Base-by-base conservation (phyloP, 768 basidiomycete genomes). In the Tricholoma flavovirens region DNA sequence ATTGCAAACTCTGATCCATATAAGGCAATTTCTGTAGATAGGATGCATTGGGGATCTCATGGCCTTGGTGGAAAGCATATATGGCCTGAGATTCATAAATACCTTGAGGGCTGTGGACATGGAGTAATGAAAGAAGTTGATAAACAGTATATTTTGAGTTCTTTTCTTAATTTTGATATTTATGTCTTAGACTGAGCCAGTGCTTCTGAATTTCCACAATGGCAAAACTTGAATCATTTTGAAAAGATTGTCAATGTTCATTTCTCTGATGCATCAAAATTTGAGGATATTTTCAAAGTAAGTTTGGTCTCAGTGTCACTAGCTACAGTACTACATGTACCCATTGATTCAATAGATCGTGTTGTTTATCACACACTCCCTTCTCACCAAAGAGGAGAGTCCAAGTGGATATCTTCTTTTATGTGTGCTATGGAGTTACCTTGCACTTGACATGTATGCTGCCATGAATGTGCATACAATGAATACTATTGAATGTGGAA, bases 21-120 rank as follows among this genome's bases (percentile, higher is more conserved):
- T 52, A 19, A 46, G 6, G 67, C 71, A n/a, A 29, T 71, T 6
- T 73, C 71, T 6, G 76, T 69, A 49, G 75, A 79, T 59, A 63
- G 60, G 2, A 63, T 77, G 22, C 77, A 78, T 58, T 61, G 57
- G n/a, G 61, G 71, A 53, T 55, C 67, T 36, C 46, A 43, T 22
- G 76, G 76, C 5, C 21, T 75, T 4, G 66, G 62, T 56, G 67
- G 67, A 0, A 62, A 69, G 35, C 75, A 75, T 49, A 30, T 77
- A 1, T 67, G 66, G 29, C 33, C n/a, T 7, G 53, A 67, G 24
- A 3, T 73, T n/a, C n/a, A n/a, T 19, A 64, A 71, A 54, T 38
- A 32, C 33, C 35, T 70, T 5, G 49, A 57, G 0, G 36, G 17
- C 0, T 54, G 64, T 11, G 61, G 63, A 5, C 30, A 55, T 1